phyloP scores from a whole-genome alignment of 2,329 filamentous ascomycete species.

The Colletotrichum orbiculare region DNA sequence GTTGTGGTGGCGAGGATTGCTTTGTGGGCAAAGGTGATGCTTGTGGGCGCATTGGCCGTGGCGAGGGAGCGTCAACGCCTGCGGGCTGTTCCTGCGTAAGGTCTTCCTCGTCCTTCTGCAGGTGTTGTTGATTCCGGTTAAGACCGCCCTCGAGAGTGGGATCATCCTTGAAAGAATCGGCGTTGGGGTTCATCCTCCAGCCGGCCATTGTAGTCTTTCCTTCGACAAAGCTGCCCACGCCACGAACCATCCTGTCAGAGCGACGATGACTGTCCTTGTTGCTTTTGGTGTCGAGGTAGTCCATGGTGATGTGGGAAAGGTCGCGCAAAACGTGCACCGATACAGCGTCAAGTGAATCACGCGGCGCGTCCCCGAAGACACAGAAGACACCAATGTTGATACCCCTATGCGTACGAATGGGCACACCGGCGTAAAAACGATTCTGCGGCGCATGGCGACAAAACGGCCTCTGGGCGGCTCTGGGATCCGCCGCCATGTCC shows the following conservation, averaged over 20 bases:
- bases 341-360: slow-evolving; percentile 41
- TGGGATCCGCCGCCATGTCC: slow-evolving; percentile 46
- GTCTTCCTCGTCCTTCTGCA: slow-evolving; percentile 42
- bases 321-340: slow-evolving; percentile 42
- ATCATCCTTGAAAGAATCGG: slow-evolving; percentile 6
- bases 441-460: slow-evolving; percentile 39
- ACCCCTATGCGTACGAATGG: slow-evolving; percentile 52
- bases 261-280: slow-evolving; percentile 42
- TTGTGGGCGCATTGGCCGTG: not conserved
- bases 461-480: slow-evolving; percentile 43
- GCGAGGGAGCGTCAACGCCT: not conserved
- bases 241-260: slow-evolving; percentile 50
- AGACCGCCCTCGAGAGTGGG: slow-evolving; percentile 33
- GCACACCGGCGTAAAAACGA: slow-evolving; percentile 54
- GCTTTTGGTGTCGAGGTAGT: slow-evolving; percentile 48
- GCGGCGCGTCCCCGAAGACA: slow-evolving; percentile 45
- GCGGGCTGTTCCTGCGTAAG: no score
- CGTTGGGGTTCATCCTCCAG: slow-evolving; percentile 35
- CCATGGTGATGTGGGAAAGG: slow-evolving; percentile 46
- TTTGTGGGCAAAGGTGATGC: no score
- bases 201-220: slow-evolving; percentile 44
- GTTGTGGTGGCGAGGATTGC: no score
- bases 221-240: slow-evolving; percentile 50
- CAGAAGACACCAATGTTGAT: slow-evolving; percentile 56
- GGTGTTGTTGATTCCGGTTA: slow-evolving; percentile 35